Base-by-base conservation (phyloP, 768 basidiomycete genomes). In the Rhizopogon vinicolor region DNA sequence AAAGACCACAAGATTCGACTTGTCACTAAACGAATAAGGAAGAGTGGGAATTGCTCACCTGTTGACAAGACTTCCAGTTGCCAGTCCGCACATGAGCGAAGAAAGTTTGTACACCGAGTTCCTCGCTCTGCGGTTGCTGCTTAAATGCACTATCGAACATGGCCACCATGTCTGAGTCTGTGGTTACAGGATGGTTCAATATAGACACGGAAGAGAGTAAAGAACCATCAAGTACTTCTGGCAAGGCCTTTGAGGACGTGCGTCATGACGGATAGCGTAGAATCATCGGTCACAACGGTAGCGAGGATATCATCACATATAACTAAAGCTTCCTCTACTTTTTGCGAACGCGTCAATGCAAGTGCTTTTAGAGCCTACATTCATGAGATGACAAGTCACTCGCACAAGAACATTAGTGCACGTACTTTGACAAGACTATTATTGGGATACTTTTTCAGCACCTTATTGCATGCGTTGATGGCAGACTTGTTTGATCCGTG, bases 61-160 rank as follows among this genome's bases (percentile, higher is more conserved):
- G 86, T 67, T 93, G 92, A 22, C 89, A 90, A 44, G 85, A 80
- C 68, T 92, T 93, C 92, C 92, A 93, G 60, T 89, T 85, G 14
- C 79, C 80, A 33, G 86, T 82, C 57, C 89, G 83, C 35, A 87
- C 82, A 64, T 92, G 89, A 18, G 91, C 90, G 65, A 91, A 89
- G 74, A 93, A 93, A 0, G 88, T 86, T 66, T 93, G 91, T 22
- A 80, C 79, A 19, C 86, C 91, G 8, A 92, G 82, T 58, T 93
- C 91, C 65, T 93, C 92, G 63, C 91, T 92, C 5, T 70, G 63
- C 18, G 91, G 91, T 56, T 89, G 83, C 58, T 86, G 83, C 69
- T 87, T 91, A 74, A 81, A 92, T 1, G 91, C 91, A 48, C 90
- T 85, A 58, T 93, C 92, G 63, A 88, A 93, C 87, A 93, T 91